phyloP scores from a whole-genome alignment of 768 basidiomycete species.

The Amyloporia xantha region DNA sequence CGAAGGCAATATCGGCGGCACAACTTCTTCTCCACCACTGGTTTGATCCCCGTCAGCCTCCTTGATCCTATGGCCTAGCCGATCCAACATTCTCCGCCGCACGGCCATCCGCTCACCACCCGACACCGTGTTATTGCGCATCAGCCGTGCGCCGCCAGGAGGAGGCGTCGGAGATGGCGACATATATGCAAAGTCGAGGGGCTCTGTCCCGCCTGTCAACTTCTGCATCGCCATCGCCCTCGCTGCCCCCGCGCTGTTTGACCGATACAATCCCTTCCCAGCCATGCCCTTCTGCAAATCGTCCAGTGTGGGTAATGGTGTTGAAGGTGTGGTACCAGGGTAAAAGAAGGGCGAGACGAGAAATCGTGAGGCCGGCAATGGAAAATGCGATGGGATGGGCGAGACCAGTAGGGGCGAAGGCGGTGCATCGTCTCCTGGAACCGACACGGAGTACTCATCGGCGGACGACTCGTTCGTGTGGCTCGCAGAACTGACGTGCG shows the following conservation, averaged over 20 bases:
- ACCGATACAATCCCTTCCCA: constrained; percentile 63
- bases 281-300: constrained; percentile 50
- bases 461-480: constrained; percentile 59
- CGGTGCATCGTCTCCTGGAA: constrained; percentile 29
- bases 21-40: constrained; percentile 22
- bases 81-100: constrained; percentile 58
- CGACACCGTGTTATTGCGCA: constrained; percentile 74
- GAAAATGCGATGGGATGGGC: constrained; percentile 51
- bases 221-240: constrained; percentile 78
- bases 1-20: constrained; percentile 34
- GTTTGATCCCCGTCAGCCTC: constrained; percentile 58
- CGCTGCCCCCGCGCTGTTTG: constrained; percentile 78
- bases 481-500: constrained; percentile 36
- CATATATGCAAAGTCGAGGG: constrained; percentile 47
- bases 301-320: constrained; percentile 71
- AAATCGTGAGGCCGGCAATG: constrained; percentile 31
- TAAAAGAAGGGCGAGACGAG: constrained; percentile 44
- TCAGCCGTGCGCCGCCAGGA: constrained; percentile 33
- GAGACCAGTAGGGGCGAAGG: constrained; percentile 39
- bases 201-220: constrained; percentile 70
- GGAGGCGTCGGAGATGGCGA: constrained; percentile 43
- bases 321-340: constrained; percentile 60
- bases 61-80: constrained; percentile 50
- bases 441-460: constrained; percentile 31
- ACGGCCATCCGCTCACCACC: constrained; percentile 75